A percentile compares a stretch with the other conserved stretches of the same genome.
These are phyloP conservation scores for Russula emetica DNA, from an alignment of 768 basidiomycete genomes.

Conservation along the genomic window DNA sequence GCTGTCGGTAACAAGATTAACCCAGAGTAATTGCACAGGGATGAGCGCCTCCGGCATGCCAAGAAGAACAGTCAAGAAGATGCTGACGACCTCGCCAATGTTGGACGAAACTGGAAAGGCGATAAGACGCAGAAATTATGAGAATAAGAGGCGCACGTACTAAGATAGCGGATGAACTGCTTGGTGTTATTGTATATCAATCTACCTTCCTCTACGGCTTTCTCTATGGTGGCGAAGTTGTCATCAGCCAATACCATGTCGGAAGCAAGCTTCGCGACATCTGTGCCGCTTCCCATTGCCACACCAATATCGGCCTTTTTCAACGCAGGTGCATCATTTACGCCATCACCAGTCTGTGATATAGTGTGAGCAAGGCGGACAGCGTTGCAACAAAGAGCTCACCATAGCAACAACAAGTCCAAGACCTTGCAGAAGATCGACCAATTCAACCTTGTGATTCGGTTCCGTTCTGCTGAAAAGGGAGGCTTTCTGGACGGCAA, in stretches of 20 bases:
- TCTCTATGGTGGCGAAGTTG: conserved; percentile 96
- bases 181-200: conserved; percentile 99
- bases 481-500: conserved; percentile 81
- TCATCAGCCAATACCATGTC: conserved; percentile 98
- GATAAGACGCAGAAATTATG: conserved; percentile 13
- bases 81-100: conserved; percentile 95
- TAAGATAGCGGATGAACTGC: conserved; percentile 98
- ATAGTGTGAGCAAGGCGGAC: conserved; percentile 18
- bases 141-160: conserved; percentile 42
- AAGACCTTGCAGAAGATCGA: conserved; percentile 87
- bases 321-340: conserved; percentile 95
- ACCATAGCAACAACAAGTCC: conserved; percentile 97
- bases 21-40: conserved; percentile 97
- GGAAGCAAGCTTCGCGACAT: conserved; percentile 95
- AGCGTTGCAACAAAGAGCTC: conserved; percentile 21
- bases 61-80: conserved; percentile 93
- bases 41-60: conserved; percentile 99
- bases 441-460: conserved; percentile 89
- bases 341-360: conserved; percentile 86
- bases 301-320: conserved; percentile 98
- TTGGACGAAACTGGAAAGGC: conserved; percentile 73
- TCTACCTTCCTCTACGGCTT: conserved; percentile 95
- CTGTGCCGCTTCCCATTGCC: conserved; percentile 98
- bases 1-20: conserved; percentile 96
- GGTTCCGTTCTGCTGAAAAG: conserved; percentile 95